Evolutionary conservation across 2,329 filamentous ascomycete genomes (phyloP).

Genomic region (Ophiostoma quercus): DNA sequence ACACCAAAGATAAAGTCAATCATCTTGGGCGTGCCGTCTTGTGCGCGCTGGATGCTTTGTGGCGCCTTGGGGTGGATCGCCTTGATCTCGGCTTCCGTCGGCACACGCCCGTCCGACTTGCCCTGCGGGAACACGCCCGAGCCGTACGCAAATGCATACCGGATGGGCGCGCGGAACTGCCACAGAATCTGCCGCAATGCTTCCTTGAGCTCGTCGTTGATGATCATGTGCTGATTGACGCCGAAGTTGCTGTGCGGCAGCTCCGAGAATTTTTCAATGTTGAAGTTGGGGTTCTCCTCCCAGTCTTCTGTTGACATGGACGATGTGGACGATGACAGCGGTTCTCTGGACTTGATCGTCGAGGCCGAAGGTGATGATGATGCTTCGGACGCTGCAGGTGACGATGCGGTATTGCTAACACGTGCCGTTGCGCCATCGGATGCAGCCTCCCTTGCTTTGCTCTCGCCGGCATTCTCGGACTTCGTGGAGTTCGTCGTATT

Average conservation of each 20-base stretch:
- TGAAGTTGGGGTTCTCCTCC: constrained; percentile 69
- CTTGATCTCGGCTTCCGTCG: constrained; percentile 52
- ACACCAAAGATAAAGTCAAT: constrained; percentile 98
- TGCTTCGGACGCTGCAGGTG: constrained; percentile 20
- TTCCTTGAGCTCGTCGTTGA: constrained; percentile 94
- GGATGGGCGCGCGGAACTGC: constrained; percentile 87
- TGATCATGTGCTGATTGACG: constrained; percentile 91
- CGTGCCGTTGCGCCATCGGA: constrained; percentile 14
- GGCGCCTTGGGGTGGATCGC: constrained; percentile 79
- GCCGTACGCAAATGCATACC: constrained; percentile 95
- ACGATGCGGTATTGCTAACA: neutral
- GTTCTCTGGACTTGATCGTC: constrained; percentile 26
- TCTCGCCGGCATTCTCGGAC: neutral
- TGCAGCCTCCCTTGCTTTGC: constrained; percentile 11
- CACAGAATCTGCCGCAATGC: constrained; percentile 79
- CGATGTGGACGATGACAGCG: constrained; percentile 16
- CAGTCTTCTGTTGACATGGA: constrained; percentile 48
- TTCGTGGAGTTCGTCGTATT: neutral
- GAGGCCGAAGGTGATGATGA: constrained; percentile 28
- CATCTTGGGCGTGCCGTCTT: constrained; percentile 87
- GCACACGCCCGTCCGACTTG: constrained; percentile 46
- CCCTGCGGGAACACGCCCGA: constrained; percentile 90
- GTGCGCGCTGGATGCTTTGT: constrained; percentile 72
- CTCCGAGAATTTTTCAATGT: constrained; percentile 68
- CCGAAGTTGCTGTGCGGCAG: constrained; percentile 78